Conservation (phyloP, 108 stramenopile genomes). For the Pseudonitzschia pungens region DNA sequence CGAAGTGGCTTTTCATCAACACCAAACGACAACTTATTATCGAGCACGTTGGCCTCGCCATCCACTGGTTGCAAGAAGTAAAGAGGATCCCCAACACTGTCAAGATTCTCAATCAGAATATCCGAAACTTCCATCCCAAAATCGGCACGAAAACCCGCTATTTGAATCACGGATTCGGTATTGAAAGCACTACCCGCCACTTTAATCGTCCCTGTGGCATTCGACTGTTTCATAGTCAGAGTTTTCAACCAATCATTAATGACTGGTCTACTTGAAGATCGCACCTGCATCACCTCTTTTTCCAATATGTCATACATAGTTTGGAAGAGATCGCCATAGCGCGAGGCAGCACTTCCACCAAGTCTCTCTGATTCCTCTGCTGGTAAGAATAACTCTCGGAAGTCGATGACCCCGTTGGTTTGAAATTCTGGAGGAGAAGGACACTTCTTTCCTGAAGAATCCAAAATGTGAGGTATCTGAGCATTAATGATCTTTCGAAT, state of each 20-base stretch:
- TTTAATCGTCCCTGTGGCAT: constrained; percentile 41
- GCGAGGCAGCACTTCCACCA: constrained; percentile 10
- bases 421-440: constrained; percentile 3
- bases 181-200: constrained; percentile 40
- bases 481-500: constrained; percentile 20
- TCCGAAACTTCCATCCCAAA: constrained; percentile 46
- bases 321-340: constrained; percentile 54
- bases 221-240: constrained; percentile 44
- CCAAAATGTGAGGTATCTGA: constrained; percentile 12
- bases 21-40: constrained; percentile 55
- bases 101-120: constrained; percentile 49
- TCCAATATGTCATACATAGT: constrained; percentile 37
- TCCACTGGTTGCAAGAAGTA: constrained; percentile 38
- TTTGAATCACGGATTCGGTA: constrained; percentile 26
- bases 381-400: constrained; percentile 53
- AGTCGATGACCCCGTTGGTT: constrained; percentile 41
- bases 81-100: constrained; percentile 63
- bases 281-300: constrained; percentile 28
- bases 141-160: constrained; percentile 46
- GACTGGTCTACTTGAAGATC: constrained; percentile 36
- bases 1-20: constrained; percentile 46
- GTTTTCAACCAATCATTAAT: constrained; percentile 44
- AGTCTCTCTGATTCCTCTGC: constrained; percentile 20
- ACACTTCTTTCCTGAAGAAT: constrained; percentile 11
- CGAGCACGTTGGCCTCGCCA: constrained; percentile 35